Evolutionary conservation across 2,329 filamentous ascomycete species (phyloP).

Genomic region (Immersiporthe knoxdaviesiana): DNA sequence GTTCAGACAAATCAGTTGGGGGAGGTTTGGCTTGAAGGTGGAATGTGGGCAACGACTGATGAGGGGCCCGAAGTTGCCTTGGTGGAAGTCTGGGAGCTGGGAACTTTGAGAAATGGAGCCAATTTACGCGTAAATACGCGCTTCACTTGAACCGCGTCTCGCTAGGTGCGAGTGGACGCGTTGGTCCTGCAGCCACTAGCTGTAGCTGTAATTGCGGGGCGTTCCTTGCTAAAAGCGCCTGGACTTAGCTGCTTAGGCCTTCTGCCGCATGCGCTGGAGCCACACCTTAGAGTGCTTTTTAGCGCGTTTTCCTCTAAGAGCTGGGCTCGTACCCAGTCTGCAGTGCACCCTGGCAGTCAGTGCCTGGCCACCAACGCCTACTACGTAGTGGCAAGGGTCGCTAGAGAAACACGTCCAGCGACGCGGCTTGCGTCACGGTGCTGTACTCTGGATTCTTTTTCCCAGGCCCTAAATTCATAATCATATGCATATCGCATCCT

Average conservation of each 20-base stretch:
- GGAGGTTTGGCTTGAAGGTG: background rate
- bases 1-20: background rate
- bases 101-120: constrained; percentile 11
- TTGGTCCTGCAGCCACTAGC: background rate
- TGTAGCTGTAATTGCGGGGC: background rate
- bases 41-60: background rate
- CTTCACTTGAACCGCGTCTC: background rate
- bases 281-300: background rate
- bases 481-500: background rate
- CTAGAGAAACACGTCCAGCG: background rate
- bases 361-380: background rate
- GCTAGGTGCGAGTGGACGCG: background rate
- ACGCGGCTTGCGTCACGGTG: constrained; percentile 19
- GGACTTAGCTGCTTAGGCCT: background rate
- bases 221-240: background rate
- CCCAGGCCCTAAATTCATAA: background rate
- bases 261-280: background rate
- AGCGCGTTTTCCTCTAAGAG: background rate
- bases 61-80: background rate
- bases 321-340: background rate
- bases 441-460: background rate
- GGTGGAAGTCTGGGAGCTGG: constrained; percentile 3
- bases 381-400: background rate
- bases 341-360: background rate
- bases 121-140: constrained; percentile 24